Evolutionary conservation across 345 rosid genomes (phyloP).

Genomic region (Microthlaspi erraticum): DNA sequence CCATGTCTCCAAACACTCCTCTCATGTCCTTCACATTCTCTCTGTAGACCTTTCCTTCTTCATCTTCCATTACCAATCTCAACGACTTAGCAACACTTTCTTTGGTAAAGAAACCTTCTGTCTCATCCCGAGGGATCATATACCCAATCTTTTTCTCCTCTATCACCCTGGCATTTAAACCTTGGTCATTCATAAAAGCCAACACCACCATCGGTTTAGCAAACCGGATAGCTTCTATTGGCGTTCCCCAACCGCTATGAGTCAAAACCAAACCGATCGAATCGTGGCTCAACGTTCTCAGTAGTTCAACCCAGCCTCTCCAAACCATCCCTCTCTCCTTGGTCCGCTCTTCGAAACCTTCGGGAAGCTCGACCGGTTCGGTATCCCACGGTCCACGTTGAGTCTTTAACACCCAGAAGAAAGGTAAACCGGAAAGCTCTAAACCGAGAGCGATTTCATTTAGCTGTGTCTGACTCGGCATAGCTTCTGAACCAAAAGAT

Average conservation of each 20-base stretch:
- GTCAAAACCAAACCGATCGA: conserved; percentile 51
- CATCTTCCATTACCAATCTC: conserved; percentile 47
- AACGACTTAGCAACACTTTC: conserved; percentile 43
- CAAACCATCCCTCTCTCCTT: conserved; percentile 46
- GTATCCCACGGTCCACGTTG: conserved; percentile 30
- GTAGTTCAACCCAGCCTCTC: conserved; percentile 54
- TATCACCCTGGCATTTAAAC: conserved; percentile 40
- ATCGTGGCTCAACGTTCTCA: conserved; percentile 44
- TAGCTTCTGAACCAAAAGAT: conserved; percentile 55
- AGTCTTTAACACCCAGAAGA: conserved; percentile 52
- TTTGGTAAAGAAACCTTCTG: conserved; percentile 43
- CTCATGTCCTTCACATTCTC: conserved; percentile 50
- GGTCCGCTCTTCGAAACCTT: conserved; percentile 48
- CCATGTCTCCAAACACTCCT: conserved; percentile 31
- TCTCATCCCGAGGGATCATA: conserved; percentile 40
- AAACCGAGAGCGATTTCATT: conserved; percentile 48
- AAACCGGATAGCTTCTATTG: conserved; percentile 44
- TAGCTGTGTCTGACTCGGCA: conserved; percentile 43
- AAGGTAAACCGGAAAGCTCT: conserved; percentile 50
- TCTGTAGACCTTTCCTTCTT: conserved; percentile 45
- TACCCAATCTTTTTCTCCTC: conserved; percentile 40
- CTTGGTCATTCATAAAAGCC: conserved; percentile 45
- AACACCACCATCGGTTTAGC: conserved; percentile 37
- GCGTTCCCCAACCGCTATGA: conserved; percentile 47
- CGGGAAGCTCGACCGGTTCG: conserved; percentile 38